Base-by-base conservation (phyloP, 2,329 filamentous ascomycete genomes). In the Trichoderma afroharzianum region DNA sequence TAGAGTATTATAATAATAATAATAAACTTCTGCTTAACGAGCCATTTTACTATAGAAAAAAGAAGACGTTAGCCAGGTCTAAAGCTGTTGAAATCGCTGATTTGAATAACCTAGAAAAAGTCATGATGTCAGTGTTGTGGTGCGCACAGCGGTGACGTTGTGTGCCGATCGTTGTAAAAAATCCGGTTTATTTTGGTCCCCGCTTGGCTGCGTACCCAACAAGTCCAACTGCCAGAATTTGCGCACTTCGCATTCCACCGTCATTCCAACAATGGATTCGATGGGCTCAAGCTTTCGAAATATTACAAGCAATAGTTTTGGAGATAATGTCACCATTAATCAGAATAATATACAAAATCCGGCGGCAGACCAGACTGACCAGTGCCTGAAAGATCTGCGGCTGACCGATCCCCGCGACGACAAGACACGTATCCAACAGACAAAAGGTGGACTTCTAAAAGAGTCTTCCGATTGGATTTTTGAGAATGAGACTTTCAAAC, bases 321-420 rank as follows among this genome's bases (percentile, higher is more conserved):
- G 62, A 4, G 3, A 50, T 2, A 50, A 50, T 12, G 12, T 8
- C 43, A 64, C 26, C 33, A 53, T 64, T 12, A 1, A 24, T 18
- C 62, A 53, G 2, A 12, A 12, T 4, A 15, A 53, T 53, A 28
- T 53, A 11, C 28, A 64, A 28, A 30, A 32, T 8, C 28, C 47
- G 11, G 26, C 1, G 1, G 32, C 24, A 4, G 18, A 7, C 28
- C 62, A 53, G 11, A 24, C n/a, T 3, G 43, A 50, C 43, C 50
- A 30, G 32, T 68, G 63, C 24, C 24, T 68, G 11, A 21, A 12
- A 4, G 50, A 68, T 36, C 9, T 58, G 18, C 18, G 53, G 3
- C 8, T 3, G 4, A 68, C 63, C 4, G 63, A 68, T 4, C 63
- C 63, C 12, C 63, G 63, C 24, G 11, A 58, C 7, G 50, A 68